Conservation (phyloP, 164 flowering plant species). For the Protea cynaroides region DNA sequence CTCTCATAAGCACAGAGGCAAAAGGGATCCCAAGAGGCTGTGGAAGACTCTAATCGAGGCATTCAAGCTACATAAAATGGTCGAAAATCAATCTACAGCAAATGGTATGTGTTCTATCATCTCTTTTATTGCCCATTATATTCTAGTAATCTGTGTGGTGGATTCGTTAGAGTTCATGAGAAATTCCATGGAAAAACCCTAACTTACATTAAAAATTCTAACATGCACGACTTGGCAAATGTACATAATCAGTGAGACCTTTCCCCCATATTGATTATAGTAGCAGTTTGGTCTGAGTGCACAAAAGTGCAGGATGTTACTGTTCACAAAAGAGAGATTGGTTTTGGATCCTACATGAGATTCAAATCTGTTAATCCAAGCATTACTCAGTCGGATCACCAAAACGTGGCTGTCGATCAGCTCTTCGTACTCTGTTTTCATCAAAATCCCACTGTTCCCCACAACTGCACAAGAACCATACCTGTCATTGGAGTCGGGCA, state of each 20-base stretch:
- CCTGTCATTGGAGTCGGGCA: constrained; percentile 10
- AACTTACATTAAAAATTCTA: too few species aligned
- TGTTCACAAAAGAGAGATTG: constrained; percentile 51
- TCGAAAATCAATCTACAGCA: too few species aligned
- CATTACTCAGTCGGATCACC: constrained; percentile 88
- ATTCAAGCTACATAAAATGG: too few species aligned
- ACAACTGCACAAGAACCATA: constrained; percentile 82
- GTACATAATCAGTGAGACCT: constrained; percentile 72
- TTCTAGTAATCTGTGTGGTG: too few species aligned
- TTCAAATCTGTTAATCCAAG: constrained; percentile 42
- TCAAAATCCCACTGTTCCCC: constrained; percentile 87
- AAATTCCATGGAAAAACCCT: too few species aligned
- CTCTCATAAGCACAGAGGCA: too few species aligned
- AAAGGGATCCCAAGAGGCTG: too few species aligned
- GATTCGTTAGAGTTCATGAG: too few species aligned
- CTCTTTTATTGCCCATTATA: too few species aligned
- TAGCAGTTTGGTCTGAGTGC: constrained; percentile 59
- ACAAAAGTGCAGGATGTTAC: constrained; percentile 81
- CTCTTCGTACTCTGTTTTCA: constrained; percentile 47
- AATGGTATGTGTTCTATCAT: too few species aligned
- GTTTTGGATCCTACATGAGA: constrained; percentile 21
- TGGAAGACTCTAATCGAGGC: too few species aligned
- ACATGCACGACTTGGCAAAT: constrained; percentile 78
- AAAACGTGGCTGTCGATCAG: constrained; percentile 77
- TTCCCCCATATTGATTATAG: constrained; percentile 82